Conservation (phyloP, 768 basidiomycete genomes). For the Boletus pseudopeckii region DNA sequence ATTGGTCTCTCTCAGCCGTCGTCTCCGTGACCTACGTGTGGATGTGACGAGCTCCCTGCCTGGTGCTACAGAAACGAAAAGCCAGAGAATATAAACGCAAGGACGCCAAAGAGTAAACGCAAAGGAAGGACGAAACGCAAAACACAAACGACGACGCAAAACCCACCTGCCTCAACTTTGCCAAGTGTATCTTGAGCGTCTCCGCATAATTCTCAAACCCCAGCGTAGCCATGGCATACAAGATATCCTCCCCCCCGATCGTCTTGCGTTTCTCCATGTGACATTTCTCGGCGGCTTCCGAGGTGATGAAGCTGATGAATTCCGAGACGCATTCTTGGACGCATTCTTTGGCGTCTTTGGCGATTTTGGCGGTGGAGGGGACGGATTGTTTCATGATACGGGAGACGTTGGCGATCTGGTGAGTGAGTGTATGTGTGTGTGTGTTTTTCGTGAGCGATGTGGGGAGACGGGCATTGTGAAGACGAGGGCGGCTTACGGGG, state of each 20-base stretch:
- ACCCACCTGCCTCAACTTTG: constrained; percentile 78
- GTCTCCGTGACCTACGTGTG: constrained; percentile 23
- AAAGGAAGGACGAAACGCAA: background rate
- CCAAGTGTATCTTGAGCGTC: constrained; percentile 87
- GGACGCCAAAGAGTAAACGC: background rate
- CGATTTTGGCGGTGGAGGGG: constrained; percentile 89
- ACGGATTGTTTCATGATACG: constrained; percentile 95
- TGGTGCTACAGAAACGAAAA: constrained; percentile 18
- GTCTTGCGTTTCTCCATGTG: constrained; percentile 96
- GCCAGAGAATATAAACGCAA: background rate
- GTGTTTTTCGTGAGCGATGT: background rate
- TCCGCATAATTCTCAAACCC: constrained; percentile 96
- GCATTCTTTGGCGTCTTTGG: constrained; percentile 97
- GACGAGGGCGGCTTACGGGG: constrained; percentile 48
- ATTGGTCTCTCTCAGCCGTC: constrained; percentile 10
- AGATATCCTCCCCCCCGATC: constrained; percentile 94
- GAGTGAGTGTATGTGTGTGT: too few relatives aligned
- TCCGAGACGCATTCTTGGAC: constrained; percentile 98
- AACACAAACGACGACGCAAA: too few relatives aligned
- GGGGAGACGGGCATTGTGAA: too few relatives aligned
- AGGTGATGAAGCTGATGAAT: constrained; percentile 97
- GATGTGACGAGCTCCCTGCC: constrained; percentile 26
- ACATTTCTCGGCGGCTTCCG: constrained; percentile 94
- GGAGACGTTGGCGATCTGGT: constrained; percentile 93
- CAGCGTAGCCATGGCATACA: constrained; percentile 89